phyloP scores from a whole-genome alignment of 2,329 filamentous ascomycete genomes.

The Colletotrichum truncatum region DNA sequence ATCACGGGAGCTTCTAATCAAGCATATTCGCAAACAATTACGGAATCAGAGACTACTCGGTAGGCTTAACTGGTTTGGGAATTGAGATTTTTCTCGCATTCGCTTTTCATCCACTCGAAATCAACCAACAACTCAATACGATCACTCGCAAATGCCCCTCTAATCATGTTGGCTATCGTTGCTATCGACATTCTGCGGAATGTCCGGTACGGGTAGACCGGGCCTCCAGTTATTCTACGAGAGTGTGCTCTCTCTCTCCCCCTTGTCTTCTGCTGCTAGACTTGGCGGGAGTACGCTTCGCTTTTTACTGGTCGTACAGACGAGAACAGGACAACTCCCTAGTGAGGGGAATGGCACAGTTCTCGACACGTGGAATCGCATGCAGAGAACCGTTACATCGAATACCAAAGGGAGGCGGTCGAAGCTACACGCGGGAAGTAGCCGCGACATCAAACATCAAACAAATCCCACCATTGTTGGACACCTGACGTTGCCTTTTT shows the following conservation, averaged over 20 bases:
- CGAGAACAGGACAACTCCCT: background rate
- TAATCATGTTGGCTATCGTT: background rate
- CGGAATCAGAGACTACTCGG: background rate
- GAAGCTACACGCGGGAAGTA: conserved; percentile 4
- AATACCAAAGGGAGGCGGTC: background rate
- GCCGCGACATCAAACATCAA: conserved; percentile 6
- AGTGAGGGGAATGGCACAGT: background rate
- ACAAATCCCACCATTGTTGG: conserved; percentile 11
- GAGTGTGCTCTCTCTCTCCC: background rate
- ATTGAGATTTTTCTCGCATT: background rate
- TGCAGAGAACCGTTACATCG: background rate
- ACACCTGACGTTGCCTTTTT: conserved; percentile 3
- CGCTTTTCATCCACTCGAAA: background rate
- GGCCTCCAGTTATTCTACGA: background rate
- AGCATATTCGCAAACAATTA: conserved; percentile 15
- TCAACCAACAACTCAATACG: background rate
- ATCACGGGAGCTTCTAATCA: conserved; percentile 14
- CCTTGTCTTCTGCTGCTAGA: background rate
- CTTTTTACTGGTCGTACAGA: background rate
- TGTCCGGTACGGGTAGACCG: background rate
- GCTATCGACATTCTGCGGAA: conserved; percentile 9
- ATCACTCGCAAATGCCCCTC: conserved; percentile 2
- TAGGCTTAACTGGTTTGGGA: background rate
- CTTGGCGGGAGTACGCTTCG: background rate
- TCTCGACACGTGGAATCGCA: background rate